phyloP scores from a whole-genome alignment of 2,329 filamentous ascomycete genomes.

The Botrytis deweyae region DNA sequence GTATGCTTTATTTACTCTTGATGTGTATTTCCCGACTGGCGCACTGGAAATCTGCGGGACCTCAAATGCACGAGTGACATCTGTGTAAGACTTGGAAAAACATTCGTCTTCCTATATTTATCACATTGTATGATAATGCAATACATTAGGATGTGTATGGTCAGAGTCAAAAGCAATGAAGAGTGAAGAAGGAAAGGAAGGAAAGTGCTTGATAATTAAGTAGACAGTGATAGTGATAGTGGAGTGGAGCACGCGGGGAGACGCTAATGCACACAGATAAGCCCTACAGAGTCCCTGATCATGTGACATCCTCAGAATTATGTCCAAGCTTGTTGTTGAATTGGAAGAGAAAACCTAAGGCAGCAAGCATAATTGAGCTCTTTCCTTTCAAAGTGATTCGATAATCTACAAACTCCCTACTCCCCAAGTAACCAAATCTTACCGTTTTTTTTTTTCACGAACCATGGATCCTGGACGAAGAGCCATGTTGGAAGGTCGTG shows the following conservation, averaged over 20 bases:
- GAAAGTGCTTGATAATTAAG: background rate
- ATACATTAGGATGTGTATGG: background rate
- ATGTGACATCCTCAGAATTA: background rate
- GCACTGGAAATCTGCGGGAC: background rate
- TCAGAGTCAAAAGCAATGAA: background rate
- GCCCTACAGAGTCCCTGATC: background rate
- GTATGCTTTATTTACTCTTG: background rate
- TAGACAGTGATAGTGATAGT: background rate
- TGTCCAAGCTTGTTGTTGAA: background rate
- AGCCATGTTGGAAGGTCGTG: constrained; percentile 36
- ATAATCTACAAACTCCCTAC: background rate
- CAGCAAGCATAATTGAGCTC: background rate
- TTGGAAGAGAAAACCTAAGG: background rate
- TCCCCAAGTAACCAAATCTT: background rate
- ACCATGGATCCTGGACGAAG: constrained; percentile 38
- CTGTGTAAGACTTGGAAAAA: too few species aligned
- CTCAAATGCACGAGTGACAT: background rate
- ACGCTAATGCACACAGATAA: constrained; percentile 4
- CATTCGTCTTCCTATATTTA: background rate
- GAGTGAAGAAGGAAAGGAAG: background rate
- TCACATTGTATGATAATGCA: background rate
- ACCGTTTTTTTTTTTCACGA: background rate
- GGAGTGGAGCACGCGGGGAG: background rate
- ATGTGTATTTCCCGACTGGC: background rate
- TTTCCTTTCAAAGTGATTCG: background rate